phyloP scores from a whole-genome alignment of 2,329 filamentous ascomycete species.

The Paraphaeosphaeria sporulosa region DNA sequence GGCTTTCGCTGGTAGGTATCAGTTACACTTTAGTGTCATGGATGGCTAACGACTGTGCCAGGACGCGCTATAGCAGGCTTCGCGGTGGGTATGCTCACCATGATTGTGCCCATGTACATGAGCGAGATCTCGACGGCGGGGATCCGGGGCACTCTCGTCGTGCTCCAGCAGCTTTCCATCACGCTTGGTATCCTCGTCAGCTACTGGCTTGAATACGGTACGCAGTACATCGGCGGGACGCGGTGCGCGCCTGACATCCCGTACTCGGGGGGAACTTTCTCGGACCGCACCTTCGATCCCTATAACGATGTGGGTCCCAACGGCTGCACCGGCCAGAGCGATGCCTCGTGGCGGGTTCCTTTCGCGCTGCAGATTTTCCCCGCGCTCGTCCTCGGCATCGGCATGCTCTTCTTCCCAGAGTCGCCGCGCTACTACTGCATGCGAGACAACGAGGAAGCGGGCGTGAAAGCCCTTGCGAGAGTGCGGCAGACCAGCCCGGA shows the following conservation, averaged over 20 bases:
- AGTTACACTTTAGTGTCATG: no score
- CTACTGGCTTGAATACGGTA: constrained; percentile 15
- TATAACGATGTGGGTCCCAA: neutral
- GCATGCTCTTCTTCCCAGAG: no score
- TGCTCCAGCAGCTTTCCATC: constrained; percentile 12
- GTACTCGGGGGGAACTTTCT: neutral
- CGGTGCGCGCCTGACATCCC: constrained; percentile 35
- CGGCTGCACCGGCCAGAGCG: constrained; percentile 57
- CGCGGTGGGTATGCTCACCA: constrained; percentile 49
- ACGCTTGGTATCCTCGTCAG: constrained; percentile 11
- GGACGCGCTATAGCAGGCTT: constrained; percentile 57
- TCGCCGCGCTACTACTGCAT: no score
- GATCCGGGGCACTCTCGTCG: constrained; percentile 15
- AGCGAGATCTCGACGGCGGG: constrained; percentile 12
- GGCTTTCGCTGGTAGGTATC: no score
- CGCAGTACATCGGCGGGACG: constrained; percentile 62
- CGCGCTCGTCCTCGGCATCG: no score
- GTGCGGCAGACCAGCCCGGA: no score
- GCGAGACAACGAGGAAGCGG: no score
- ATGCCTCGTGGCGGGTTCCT: constrained; percentile 77
- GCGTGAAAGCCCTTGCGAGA: no score
- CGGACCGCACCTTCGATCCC: neutral
- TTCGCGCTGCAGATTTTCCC: no score
- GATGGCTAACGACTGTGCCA: constrained; percentile 43
- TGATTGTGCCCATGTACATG: constrained; percentile 31